Percentiles rank a stretch among this genome's conserved stretches.
These are phyloP conservation scores for Avena atlantica DNA, from an alignment of 176 grass and related monocot genomes.

Conservation along the genomic window DNA sequence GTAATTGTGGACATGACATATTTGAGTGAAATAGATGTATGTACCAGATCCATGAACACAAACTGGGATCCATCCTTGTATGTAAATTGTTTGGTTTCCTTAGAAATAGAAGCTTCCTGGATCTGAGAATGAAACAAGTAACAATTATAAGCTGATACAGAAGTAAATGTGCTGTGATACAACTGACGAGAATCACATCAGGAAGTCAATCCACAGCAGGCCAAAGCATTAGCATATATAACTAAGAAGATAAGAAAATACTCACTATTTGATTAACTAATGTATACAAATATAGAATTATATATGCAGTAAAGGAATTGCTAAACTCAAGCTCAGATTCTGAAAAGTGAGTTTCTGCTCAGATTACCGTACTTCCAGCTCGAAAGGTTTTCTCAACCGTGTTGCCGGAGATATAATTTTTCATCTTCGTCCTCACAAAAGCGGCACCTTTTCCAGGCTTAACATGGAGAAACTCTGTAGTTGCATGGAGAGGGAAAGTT, in stretches of 20 bases:
- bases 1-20: neutral
- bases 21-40: neutral
- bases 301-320: neutral
- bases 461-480: slow-evolving; percentile 93
- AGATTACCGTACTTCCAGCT: slow-evolving; percentile 96
- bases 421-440: slow-evolving; percentile 93
- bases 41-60: slow-evolving; percentile 98
- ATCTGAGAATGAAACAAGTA: slow-evolving; percentile 54
- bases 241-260: neutral
- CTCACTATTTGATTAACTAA: neutral
- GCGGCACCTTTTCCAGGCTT: slow-evolving; percentile 99
- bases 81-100: slow-evolving; percentile 95
- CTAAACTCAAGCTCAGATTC: neutral
- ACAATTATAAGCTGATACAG: slow-evolving; percentile 6
- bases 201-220: neutral
- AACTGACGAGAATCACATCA: neutral
- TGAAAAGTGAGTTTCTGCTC: slow-evolving; percentile 31
- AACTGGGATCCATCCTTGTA: slow-evolving; percentile 90
- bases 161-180: neutral
- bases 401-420: slow-evolving; percentile 87
- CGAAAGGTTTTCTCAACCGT: slow-evolving; percentile 99
- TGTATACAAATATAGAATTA: slow-evolving; percentile 3
- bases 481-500: slow-evolving; percentile 19
- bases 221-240: neutral
- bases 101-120: slow-evolving; percentile 78